Base-by-base conservation (phyloP, 768 basidiomycete genomes). In the Pluteus cervinus region DNA sequence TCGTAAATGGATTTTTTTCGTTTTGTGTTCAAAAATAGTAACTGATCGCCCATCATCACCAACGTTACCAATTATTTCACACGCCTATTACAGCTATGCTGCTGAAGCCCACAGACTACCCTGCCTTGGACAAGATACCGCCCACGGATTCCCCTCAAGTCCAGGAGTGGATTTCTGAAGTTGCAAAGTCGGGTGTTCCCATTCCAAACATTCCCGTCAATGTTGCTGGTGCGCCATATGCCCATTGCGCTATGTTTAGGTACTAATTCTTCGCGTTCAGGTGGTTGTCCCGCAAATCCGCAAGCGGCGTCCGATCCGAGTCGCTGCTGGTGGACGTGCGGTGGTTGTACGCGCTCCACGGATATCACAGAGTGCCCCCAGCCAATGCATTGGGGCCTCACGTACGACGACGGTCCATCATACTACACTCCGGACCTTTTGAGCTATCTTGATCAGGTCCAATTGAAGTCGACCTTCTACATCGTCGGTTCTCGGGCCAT, bases 381-480 rank as follows among this genome's bases (percentile, higher is more conserved):
- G 23, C 69, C 78, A 50, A 56, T 71, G 44, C 59, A 68, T 38
- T 76, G 73, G 72, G 73, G 73, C 39, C 51, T 72, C 30, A 76
- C 74, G 7, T 79, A 79, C 50, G 83, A 86, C 48, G 88, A 92
- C 52, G 87, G 89, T 26, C 91, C 91, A 3, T 76, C 79, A 8
- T 77, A 65, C 29, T 81, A 86, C 60, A 91, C 88, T 1, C 71
- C 85, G 9, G 64, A 81, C 29, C 70, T 94, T 7, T 65, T 93
- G 43, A 54, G 69, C 37, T 91, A 85, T 59, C 67, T 91, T 23
- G 70, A 80, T 41, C 54, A 71, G 29, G 51, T 69, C 34, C 62
- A 79, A 35, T 66, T 93, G 55, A 80, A 76, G 54, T 73, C 86
- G 3, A 94, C 91, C 1, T 90, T 93, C 70, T 94, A 91, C 58